Evolutionary conservation across 2,329 filamentous ascomycete species (phyloP).

Genomic region (Amauroascus verrucosus): DNA sequence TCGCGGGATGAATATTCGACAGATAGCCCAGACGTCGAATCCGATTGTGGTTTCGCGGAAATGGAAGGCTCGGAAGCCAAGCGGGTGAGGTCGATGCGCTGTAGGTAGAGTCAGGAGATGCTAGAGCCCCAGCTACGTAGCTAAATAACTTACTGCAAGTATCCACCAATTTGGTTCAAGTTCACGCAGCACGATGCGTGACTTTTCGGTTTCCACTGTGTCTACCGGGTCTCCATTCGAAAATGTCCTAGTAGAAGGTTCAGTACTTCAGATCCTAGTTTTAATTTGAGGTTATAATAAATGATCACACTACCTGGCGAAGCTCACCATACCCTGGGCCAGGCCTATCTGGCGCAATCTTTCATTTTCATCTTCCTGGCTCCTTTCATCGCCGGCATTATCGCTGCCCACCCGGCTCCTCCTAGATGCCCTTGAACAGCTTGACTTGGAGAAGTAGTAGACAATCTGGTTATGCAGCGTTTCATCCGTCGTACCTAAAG

Average conservation of each 20-base stretch:
- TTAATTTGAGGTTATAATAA: neutral
- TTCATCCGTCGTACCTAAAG: slow-evolving; percentile 61
- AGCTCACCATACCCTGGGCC: slow-evolving; percentile 92
- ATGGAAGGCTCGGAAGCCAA: slow-evolving; percentile 47
- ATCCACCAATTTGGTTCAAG: slow-evolving; percentile 93
- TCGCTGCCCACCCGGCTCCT: slow-evolving; percentile 21
- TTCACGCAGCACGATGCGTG: slow-evolving; percentile 73
- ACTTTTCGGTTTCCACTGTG: slow-evolving; percentile 81
- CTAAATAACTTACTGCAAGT: slow-evolving; percentile 56
- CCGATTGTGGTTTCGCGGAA: slow-evolving; percentile 22
- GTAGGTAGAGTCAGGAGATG: slow-evolving; percentile 10
- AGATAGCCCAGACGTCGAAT: slow-evolving; percentile 34
- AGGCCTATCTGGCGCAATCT: slow-evolving; percentile 85
- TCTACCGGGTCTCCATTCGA: slow-evolving; percentile 67
- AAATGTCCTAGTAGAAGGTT: slow-evolving; percentile 53
- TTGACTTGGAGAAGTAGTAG: slow-evolving; percentile 64
- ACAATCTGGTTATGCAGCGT: slow-evolving; percentile 74
- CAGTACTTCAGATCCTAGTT: neutral
- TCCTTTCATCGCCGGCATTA: slow-evolving; percentile 17
- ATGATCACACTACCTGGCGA: slow-evolving; percentile 46
- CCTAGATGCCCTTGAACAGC: slow-evolving; percentile 19
- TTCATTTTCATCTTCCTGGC: slow-evolving; percentile 63
- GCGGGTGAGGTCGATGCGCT: slow-evolving; percentile 75
- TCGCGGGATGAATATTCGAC: slow-evolving; percentile 83
- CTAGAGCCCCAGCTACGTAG: neutral